Conservation (phyloP, 495 filamentous ascomycete genomes). For the Wilcoxina mikolae region DNA sequence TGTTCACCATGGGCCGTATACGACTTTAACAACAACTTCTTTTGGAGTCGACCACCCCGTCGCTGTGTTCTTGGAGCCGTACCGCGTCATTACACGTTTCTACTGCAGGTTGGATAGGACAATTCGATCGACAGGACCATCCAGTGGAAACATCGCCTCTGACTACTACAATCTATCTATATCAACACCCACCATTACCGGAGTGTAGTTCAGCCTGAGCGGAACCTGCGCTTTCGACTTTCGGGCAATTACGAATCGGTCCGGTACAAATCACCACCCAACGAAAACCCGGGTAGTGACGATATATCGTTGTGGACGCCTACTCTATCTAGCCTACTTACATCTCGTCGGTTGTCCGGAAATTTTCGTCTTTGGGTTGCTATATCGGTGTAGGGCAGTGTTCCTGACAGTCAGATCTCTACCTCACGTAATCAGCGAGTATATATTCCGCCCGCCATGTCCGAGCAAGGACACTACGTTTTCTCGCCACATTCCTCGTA, state of each 20-base stretch:
- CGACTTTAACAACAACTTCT: slow-evolving; percentile 20
- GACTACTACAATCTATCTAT: slow-evolving; percentile 14
- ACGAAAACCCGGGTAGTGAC: too few species aligned
- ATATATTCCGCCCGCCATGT: slow-evolving; percentile 5
- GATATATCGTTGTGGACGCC: slow-evolving; percentile 8
- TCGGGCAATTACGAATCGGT: too few species aligned
- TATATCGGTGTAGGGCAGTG: too few species aligned
- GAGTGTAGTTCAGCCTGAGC: too few species aligned
- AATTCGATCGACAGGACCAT: slow-evolving; percentile 15
- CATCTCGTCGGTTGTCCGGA: too few species aligned
- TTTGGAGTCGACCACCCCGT: slow-evolving; percentile 17
- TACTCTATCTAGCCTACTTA: background rate
- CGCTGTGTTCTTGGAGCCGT: slow-evolving; percentile 5
- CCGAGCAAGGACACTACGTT: slow-evolving; percentile 2
- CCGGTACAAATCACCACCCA: too few species aligned
- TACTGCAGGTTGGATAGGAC: slow-evolving; percentile 5
- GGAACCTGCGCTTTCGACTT: too few species aligned
- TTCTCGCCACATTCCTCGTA: slow-evolving; percentile 11
- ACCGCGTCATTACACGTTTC: slow-evolving; percentile 5
- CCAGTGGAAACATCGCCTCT: too few species aligned
- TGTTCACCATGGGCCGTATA: slow-evolving; percentile 27
- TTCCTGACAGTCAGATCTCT: too few species aligned
- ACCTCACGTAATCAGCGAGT: slow-evolving; percentile 10
- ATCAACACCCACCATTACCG: background rate
- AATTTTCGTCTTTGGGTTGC: too few species aligned